Percentiles rank a stretch among this genome's conserved stretches.
Conservation (phyloP, 768 basidiomycete species). For the Pulveroboletus sp. region DNA sequence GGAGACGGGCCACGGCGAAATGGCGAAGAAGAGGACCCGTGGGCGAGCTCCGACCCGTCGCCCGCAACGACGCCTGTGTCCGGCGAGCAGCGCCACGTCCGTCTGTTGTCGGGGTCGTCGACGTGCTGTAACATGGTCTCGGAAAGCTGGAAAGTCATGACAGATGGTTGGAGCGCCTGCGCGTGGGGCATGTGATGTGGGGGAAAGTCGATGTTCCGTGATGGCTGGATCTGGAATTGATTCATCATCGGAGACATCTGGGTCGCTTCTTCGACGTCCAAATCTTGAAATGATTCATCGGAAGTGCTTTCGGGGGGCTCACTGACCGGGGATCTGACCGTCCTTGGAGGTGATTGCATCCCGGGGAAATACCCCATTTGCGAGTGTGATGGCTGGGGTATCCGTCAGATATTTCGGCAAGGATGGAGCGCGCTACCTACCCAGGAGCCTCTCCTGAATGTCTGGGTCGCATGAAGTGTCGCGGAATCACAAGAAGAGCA, state of each 20-base stretch:
- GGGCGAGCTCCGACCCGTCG: constrained; percentile 10
- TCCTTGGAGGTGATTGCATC: constrained; percentile 10
- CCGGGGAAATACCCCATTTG: constrained; percentile 13
- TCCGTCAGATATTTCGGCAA: constrained; percentile 16
- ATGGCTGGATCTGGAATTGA: constrained; percentile 27
- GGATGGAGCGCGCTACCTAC: constrained; percentile 12
- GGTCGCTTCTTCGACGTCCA: constrained; percentile 24
- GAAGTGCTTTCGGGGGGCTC: constrained; percentile 29
- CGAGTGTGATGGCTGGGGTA: constrained; percentile 17
- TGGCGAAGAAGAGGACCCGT: constrained; percentile 3
- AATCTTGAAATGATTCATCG: constrained; percentile 28
- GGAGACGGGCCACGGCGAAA: constrained; percentile 7
- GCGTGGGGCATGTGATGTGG: constrained; percentile 5
- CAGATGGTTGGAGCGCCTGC: constrained; percentile 21
- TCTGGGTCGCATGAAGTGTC: constrained; percentile 8
- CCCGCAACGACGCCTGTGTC: constrained; percentile 17
- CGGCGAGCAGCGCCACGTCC: constrained; percentile 15
- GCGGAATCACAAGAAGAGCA: constrained; percentile 11
- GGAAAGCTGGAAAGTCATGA: constrained; percentile 33
- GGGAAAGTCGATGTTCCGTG: constrained; percentile 5
- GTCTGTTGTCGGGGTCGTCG: constrained; percentile 27
- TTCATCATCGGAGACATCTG: constrained; percentile 32
- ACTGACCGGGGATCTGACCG: constrained; percentile 27
- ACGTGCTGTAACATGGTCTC: constrained; percentile 21
- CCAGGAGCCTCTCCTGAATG: constrained; percentile 25